These are phyloP conservation scores for Sphagnum tenellum DNA, from an alignment of 225 moss, liverwort and hornwort genomes.

Conservation along the genomic window DNA sequence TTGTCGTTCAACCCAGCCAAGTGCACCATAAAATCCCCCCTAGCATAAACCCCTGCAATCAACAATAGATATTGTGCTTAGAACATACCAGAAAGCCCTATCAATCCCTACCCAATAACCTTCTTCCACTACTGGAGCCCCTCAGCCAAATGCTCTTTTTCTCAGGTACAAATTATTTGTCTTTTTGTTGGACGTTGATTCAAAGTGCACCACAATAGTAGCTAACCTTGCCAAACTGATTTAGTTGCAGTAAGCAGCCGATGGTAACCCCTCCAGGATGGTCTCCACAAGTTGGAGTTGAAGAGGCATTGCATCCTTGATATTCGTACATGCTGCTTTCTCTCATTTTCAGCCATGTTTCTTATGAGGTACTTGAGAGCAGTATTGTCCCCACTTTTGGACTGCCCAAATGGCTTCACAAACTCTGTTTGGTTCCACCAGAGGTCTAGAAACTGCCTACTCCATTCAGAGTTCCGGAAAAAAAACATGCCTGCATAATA, in stretches of 20 bases:
- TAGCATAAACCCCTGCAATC: slow-evolving; percentile 84
- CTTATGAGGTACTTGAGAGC: slow-evolving; percentile 71
- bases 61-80: slow-evolving; percentile 2
- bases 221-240: slow-evolving; percentile 79
- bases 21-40: slow-evolving; percentile 97
- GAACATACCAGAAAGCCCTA: neutral
- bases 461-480: slow-evolving; percentile 91
- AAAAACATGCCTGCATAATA: slow-evolving; percentile 83
- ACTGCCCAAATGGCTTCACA: slow-evolving; percentile 82
- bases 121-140: neutral
- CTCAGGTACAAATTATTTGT: neutral
- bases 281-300: slow-evolving; percentile 96
- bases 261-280: slow-evolving; percentile 76
- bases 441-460: slow-evolving; percentile 70
- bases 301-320: slow-evolving; percentile 95
- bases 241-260: slow-evolving; percentile 60
- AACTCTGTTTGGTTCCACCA: slow-evolving; percentile 97
- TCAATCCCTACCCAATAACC: neutral
- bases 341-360: slow-evolving; percentile 70
- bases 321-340: slow-evolving; percentile 66
- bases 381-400: slow-evolving; percentile 91
- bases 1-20: slow-evolving; percentile 92
- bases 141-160: neutral
- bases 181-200: too few relatives aligned
- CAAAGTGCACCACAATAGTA: too few relatives aligned